Conservation (phyloP, 1,139 yeast genomes). For the Wickerhamomyces sp. region DNA sequence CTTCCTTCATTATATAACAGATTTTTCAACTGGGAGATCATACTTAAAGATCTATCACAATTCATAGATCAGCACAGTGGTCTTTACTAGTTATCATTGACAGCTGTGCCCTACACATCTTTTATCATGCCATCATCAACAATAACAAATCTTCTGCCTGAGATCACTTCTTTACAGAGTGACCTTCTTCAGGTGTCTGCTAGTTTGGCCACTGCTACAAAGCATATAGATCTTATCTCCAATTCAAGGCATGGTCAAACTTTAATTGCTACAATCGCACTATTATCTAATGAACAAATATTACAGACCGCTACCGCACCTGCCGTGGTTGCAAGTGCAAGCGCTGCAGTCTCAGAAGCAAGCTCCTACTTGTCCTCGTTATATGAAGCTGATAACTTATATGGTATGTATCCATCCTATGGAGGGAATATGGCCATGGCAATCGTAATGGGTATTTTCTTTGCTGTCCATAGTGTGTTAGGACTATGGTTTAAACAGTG, state of each 20-base stretch:
- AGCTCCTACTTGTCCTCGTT: slow-evolving; percentile 26
- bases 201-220: slow-evolving; percentile 24
- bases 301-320: slow-evolving; percentile 38
- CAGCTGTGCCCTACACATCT: neutral
- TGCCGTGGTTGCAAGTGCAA: slow-evolving; percentile 28
- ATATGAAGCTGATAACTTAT: slow-evolving; percentile 23
- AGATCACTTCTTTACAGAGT: slow-evolving; percentile 4
- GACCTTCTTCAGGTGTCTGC: slow-evolving; percentile 4
- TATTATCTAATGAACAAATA: slow-evolving; percentile 30
- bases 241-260: slow-evolving; percentile 27
- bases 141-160: neutral
- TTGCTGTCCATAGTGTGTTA: slow-evolving; percentile 34
- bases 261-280: slow-evolving; percentile 35
- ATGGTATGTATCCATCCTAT: slow-evolving; percentile 37
- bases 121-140: slow-evolving; percentile 5
- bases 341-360: slow-evolving; percentile 32
- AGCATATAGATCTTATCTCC: slow-evolving; percentile 12
- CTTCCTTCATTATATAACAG: no score
- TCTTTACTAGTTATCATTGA: neutral
- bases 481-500: slow-evolving; percentile 53
- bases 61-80: no score
- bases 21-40: no score
- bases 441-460: slow-evolving; percentile 41
- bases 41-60: no score
- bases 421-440: slow-evolving; percentile 49